These are phyloP conservation scores for Tulasnella sp. DNA, from an alignment of 768 basidiomycete genomes.

Conservation along the genomic window DNA sequence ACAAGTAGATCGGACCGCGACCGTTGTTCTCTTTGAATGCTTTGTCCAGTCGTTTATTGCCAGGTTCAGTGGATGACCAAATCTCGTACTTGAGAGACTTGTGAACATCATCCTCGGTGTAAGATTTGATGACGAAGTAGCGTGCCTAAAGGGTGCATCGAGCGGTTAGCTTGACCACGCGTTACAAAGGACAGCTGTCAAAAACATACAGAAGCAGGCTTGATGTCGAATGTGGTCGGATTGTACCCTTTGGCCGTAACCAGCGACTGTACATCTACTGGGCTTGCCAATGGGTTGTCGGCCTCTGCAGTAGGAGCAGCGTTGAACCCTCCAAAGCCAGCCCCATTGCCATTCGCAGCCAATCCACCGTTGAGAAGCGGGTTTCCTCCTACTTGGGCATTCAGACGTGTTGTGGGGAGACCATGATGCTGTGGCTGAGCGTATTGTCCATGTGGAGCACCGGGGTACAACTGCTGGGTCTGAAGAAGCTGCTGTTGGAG, in stretches of 20 bases:
- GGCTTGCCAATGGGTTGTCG: slow-evolving; percentile 55
- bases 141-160: slow-evolving; percentile 59
- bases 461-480: slow-evolving; percentile 32
- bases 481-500: slow-evolving; percentile 34
- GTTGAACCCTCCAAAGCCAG: slow-evolving; percentile 22
- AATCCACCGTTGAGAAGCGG: background rate
- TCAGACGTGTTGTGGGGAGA: slow-evolving; percentile 29
- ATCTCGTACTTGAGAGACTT: slow-evolving; percentile 98
- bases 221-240: slow-evolving; percentile 78
- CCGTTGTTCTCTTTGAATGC: slow-evolving; percentile 95
- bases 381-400: slow-evolving; percentile 21
- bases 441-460: slow-evolving; percentile 37
- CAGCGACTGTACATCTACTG: slow-evolving; percentile 84
- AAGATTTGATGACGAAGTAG: slow-evolving; percentile 98
- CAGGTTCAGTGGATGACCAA: slow-evolving; percentile 96
- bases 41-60: slow-evolving; percentile 95
- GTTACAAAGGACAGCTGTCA: slow-evolving; percentile 14
- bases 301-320: background rate
- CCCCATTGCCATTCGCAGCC: slow-evolving; percentile 24
- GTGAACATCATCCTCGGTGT: slow-evolving; percentile 98
- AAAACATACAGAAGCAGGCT: slow-evolving; percentile 70
- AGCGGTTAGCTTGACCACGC: slow-evolving; percentile 29
- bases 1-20: slow-evolving; percentile 93
- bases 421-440: slow-evolving; percentile 30
- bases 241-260: slow-evolving; percentile 91